These are phyloP conservation scores for Didymella lethalis DNA, from an alignment of 2,329 filamentous ascomycete genomes.

Conservation along the genomic window DNA sequence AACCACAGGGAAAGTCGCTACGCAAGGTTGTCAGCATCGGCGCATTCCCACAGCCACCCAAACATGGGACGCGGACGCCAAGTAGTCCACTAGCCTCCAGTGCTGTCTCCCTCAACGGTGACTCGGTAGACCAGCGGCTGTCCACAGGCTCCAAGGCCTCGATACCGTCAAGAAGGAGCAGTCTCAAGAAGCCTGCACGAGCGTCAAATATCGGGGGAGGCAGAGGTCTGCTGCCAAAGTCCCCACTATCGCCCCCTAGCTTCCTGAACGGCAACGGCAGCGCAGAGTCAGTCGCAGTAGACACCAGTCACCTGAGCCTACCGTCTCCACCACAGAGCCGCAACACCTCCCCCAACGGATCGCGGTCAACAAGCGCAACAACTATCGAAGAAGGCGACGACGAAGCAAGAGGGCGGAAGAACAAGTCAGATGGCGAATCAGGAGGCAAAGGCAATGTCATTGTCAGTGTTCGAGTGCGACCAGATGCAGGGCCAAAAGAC, in stretches of 20 bases:
- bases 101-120: constrained; percentile 54
- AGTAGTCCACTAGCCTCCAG: constrained; percentile 59
- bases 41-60: constrained; percentile 89
- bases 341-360: constrained; percentile 90
- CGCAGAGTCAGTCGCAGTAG: constrained; percentile 77
- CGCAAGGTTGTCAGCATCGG: constrained; percentile 93
- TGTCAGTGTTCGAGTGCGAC: constrained; percentile 92
- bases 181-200: constrained; percentile 57
- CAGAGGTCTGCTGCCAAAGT: constrained; percentile 44
- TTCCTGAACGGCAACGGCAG: constrained; percentile 81
- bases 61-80: constrained; percentile 62
- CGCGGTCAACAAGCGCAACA: constrained; percentile 86
- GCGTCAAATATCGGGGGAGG: constrained; percentile 49
- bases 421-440: constrained; percentile 39
- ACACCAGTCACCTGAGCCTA: constrained; percentile 71
- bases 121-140: constrained; percentile 45
- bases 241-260: constrained; percentile 68
- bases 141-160: constrained; percentile 38
- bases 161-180: constrained; percentile 43
- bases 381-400: constrained; percentile 84
- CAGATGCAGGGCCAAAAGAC: constrained; percentile 73
- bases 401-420: constrained; percentile 59
- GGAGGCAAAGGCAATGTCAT: constrained; percentile 80
- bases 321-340: constrained; percentile 87
- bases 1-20: constrained; percentile 68